Base-by-base conservation (phyloP, 2,329 filamentous ascomycete species). In the Waltergamsia citrina region DNA sequence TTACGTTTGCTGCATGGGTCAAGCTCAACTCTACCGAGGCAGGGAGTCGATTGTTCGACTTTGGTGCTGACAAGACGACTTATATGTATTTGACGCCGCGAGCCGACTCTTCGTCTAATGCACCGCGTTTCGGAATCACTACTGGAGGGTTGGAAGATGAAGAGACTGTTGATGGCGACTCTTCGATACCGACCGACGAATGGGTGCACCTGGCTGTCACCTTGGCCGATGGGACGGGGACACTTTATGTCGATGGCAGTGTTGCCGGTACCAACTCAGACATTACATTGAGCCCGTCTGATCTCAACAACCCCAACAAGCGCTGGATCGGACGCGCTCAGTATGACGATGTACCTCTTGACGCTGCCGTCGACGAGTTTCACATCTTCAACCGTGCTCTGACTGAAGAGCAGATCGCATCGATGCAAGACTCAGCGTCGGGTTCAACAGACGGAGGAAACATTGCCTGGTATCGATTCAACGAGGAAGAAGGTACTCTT, bases 261-360 rank as follows among this genome's bases (percentile, higher is more conserved):
- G 41, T 41, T 15, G 25, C 34, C 16, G 43, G 43, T 7, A 39
- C 32, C 7, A 45, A 41, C 23, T n/a, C n/a, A n/a, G 38, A 16
- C 19, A 44, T 45, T 33, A 38, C 40, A 2, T 28, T 44, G 22
- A 40, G 26, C 20, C 41, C 43, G 4, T 32, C 33, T 10, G 37
- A 38, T 19, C 37, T 45, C 4, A 36, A 41, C 35, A 43, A 36
- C 20, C 43, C 43, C 7, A 40, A 40, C 10, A 45, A 45, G 11
- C 34, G 43, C n/a, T 45, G 43, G 43, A 42, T 45, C 22, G 43
- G 43, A 8, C 41, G 43, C 17, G 43, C 43, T 7, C 43, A 45
- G 28, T 41, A 38, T n/a, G n/a, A n/a, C 12, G 40, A 43, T 22
- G 29, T 34, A 5, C 26, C 32, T 5, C 38, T 45, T 10, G 33